Base-by-base conservation (phyloP, 371 early-diverging fungal species). In the Mortierella sp. region DNA sequence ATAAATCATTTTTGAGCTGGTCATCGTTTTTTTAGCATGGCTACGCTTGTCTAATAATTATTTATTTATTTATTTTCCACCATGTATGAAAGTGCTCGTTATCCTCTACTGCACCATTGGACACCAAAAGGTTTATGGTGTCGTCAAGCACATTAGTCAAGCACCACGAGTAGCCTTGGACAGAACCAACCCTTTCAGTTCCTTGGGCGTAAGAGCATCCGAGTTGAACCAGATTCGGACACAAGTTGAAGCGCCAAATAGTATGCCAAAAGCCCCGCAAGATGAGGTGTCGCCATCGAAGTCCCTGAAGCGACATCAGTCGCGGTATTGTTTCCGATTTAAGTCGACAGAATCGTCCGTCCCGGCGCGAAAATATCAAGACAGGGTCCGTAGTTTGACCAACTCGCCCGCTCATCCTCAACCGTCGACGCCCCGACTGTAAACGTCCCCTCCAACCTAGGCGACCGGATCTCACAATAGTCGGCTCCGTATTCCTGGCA, bases 401-500 rank as follows among this genome's bases (percentile, higher is more conserved):
- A 90, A 8, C 71, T 75, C 41, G 92, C 92, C 73, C 84, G 71
- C 3, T n/a, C 68, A 71, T 95, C 94, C 21, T 80, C 78, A 16
- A 84, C 85, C 73, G 91, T 91, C n/a, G 89, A 87, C 12, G 93
- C 90, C 65, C 92, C 96, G n/a, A 96, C 95, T 0, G 96, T 93
- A 71, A 93, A 91, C 14, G 93, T 94, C 71, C 90, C 76, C 12
- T 80, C 75, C 44, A 90, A 91, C 38, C 94, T 91, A 41, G 94
- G 93, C 72, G 97, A 96, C 12, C 92, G 89, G 71, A 83, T 89
- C 27, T 89, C 74, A 83, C 97, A 97, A 79, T 94, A 89, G 75
- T 18, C n/a, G 77, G 82, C 44, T 6, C 35, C 46, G 71, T 91
- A 91, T 98, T 98, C 16, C 98, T 98, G 10, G 98, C 98, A 68